A percentile compares a stretch with the other conserved stretches of the same genome.
These are phyloP conservation scores for Trichoderma harzianum DNA, from an alignment of 2,329 filamentous ascomycete species.

Conservation along the genomic window DNA sequence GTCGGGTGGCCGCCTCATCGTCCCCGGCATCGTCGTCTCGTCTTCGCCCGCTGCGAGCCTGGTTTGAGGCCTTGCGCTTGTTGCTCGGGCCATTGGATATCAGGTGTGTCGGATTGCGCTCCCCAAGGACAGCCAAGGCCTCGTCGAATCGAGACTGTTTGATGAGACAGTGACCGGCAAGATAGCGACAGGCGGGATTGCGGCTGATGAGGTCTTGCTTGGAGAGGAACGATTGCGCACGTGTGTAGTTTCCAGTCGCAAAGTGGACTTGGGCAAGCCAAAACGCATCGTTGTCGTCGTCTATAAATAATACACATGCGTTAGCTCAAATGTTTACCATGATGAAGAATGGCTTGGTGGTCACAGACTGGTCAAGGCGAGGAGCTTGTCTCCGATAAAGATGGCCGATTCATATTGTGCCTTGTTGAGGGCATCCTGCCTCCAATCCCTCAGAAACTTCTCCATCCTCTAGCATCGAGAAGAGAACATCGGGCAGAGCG, in stretches of 20 bases:
- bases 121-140: conserved; percentile 79
- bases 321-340: conserved; percentile 7
- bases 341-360: neutral
- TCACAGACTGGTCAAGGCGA: conserved; percentile 83
- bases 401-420: conserved; percentile 96
- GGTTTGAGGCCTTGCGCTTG: conserved; percentile 34
- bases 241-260: conserved; percentile 88
- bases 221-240: conserved; percentile 80
- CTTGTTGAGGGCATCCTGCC: conserved; percentile 91
- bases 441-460: conserved; percentile 88
- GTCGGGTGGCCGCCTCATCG: conserved; percentile 71
- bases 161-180: conserved; percentile 90
- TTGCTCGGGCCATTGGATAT: conserved; percentile 55
- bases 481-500: neutral
- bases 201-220: conserved; percentile 77
- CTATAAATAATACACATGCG: conserved; percentile 43
- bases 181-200: conserved; percentile 85
- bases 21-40: conserved; percentile 43
- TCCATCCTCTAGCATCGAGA: conserved; percentile 62
- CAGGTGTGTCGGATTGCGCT: conserved; percentile 89
- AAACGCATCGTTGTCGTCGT: conserved; percentile 89
- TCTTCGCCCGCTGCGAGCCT: conserved; percentile 33
- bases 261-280: conserved; percentile 99
- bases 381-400: conserved; percentile 94
- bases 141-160: conserved; percentile 90